Evolutionary conservation across 495 filamentous ascomycete species (phyloP), one percentile per base, ranked within the genome.

Genomic region (Penicillium salamii): DNA sequence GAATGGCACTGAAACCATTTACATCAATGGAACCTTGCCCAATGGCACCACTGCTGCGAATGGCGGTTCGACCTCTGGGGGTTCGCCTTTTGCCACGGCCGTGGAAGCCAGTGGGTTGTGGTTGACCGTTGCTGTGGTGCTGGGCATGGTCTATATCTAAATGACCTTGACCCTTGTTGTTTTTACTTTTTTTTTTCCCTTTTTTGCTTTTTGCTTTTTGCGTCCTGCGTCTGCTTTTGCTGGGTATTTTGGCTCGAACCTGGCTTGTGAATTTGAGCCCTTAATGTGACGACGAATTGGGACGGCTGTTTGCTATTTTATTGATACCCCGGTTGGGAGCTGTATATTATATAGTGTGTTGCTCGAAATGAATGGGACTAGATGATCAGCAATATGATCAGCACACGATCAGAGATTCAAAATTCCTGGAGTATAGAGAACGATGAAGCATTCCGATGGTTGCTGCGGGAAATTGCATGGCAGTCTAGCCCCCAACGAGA

Each of bases 11-110:
- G 45, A 71, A 40, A 91, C 81, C 14, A 80, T 97, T 50, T 72
- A 90, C 43, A 75, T 97, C 66, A 93, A 95, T 54, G 93, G 93
- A 9, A 91, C 89, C 0, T 67, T 97, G 37, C 82, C 87, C 15
- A 93, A 93, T 58, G 90, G 88, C 20, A 96, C 91, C 1, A 90
- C 88, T 0, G 78, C 80, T 4, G 62, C 77, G 12, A 81, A 83
- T 18, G 35, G 53, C 8, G 52, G 53, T 21, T 36, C 47, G 2
- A 43, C 55, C 29, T 38, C 39, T 2, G 46, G 23, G 23, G 23
- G 4, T 26, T 58, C 7, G 36, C 52, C 29, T 56, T 58, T 6
- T 71, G 59, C 13, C 72, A 49, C 63, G 38, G 54, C 49, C 18
- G 36, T 82, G 11, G 61, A 78, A 40, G 61, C 71, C 7, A 72